Base-by-base conservation (phyloP, 140 eudicot species). In the Stevia rebaudiana region DNA sequence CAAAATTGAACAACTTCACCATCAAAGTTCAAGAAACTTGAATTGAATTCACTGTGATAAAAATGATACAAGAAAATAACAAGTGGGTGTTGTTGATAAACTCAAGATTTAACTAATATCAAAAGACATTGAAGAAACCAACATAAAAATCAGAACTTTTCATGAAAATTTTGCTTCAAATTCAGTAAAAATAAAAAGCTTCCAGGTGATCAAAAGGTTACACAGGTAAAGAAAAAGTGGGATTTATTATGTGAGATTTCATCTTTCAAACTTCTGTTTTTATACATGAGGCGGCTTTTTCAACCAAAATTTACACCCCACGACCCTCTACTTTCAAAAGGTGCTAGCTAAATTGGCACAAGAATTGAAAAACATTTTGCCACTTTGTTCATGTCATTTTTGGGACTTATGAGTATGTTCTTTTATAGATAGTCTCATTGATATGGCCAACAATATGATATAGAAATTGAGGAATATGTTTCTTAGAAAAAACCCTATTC, bases 361-460 rank as follows among this genome's bases (percentile, higher is more conserved):
- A 39, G 15, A 59, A 74, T 51, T 74, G 60, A 60, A 50, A 67
- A 42, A 56, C 75, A 74, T 61, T 3, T 68, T 60, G 79, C 65
- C 24, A 50, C 37, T 68, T 58, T 42, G 63, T 57, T 13, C 33
- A 35, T 67, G 24, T 64, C 33, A 33, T 46, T 51, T 51, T 36
- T 63, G 55, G 68, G 61, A 53, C 16, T 47, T 69, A 68, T 42
- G 76, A 74, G 79, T 65, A 49, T 24, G 54, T 24, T 8, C 52
- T 66, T 60, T 63, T 70, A 74, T 56, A 63, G 72, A 72, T 65
- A 78, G 91, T 54, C 78, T 47, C 23, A 64, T 74, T 67, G 54
- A 73, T 61, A 82, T 91, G 96, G 98, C 89, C 73, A 92, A 88
- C 96, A 87, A 69, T 51, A 90, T 90, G 79, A 90, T 82, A 47